Percentiles rank a stretch among this genome's conserved stretches.
Conservation (phyloP, 805 yeast species). For the Zygoascus ofunaensis region DNA sequence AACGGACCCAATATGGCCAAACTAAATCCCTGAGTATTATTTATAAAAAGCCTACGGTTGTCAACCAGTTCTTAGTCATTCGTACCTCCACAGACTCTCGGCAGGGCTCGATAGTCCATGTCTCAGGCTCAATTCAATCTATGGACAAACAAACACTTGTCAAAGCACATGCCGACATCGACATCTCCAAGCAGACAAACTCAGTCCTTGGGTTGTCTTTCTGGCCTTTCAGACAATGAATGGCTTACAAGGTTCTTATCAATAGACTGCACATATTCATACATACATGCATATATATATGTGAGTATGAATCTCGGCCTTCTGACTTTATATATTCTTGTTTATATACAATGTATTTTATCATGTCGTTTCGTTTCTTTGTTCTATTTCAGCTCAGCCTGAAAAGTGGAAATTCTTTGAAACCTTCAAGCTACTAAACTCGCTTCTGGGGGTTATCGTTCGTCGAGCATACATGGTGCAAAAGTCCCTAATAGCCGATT, state of each 20-base stretch:
- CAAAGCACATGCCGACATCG: slow-evolving; percentile 9
- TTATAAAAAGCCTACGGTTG: slow-evolving; percentile 66
- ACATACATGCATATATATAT: neutral
- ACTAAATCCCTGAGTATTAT: slow-evolving; percentile 28
- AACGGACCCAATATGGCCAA: slow-evolving; percentile 6
- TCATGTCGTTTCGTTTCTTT: slow-evolving; percentile 3
- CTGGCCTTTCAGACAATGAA: neutral
- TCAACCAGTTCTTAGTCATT: slow-evolving; percentile 66
- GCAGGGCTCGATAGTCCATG: slow-evolving; percentile 4
- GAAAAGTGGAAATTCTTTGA: slow-evolving; percentile 5
- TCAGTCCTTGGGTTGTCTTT: neutral
- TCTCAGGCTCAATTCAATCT: slow-evolving; percentile 42
- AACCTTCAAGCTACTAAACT: neutral
- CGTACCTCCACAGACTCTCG: slow-evolving; percentile 36
- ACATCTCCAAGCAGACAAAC: neutral
- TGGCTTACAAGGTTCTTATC: too few species aligned
- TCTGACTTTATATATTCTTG: too few species aligned
- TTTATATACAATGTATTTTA: neutral
- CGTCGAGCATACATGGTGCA: slow-evolving; percentile 76
- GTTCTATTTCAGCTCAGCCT: neutral
- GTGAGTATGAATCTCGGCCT: neutral
- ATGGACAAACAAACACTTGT: slow-evolving; percentile 49
- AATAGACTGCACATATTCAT: neutral
- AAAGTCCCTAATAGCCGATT: slow-evolving; percentile 66
- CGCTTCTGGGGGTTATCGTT: slow-evolving; percentile 43